Evolutionary conservation across 2,329 filamentous ascomycete species (phyloP).

Genomic region (Pseudogymnoascus sp.): DNA sequence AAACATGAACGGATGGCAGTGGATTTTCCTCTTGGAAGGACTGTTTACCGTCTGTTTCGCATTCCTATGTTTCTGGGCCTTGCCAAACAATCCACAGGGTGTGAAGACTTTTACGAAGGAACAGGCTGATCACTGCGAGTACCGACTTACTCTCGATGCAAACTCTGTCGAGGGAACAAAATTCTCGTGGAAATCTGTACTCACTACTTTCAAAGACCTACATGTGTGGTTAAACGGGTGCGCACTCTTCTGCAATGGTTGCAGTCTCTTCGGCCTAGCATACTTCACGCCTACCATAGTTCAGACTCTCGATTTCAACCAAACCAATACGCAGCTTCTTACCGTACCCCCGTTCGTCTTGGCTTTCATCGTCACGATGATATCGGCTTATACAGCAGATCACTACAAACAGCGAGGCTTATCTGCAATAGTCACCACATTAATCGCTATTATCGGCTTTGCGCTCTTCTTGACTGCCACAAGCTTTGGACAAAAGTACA

Average conservation of each 20-base stretch:
- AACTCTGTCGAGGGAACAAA: background rate
- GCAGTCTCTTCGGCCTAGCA: slow-evolving; percentile 1
- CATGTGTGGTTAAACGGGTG: background rate
- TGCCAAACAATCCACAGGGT: background rate
- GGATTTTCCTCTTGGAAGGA: slow-evolving; percentile 65
- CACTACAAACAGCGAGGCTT: slow-evolving; percentile 24
- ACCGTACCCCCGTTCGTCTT: slow-evolving; percentile 28
- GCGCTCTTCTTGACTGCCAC: slow-evolving; percentile 28
- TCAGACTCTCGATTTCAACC: slow-evolving; percentile 24
- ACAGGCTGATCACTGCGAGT: background rate
- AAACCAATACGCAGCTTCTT: slow-evolving; percentile 26
- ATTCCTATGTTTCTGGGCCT: slow-evolving; percentile 45
- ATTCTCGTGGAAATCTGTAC: background rate
- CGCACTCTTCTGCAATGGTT: slow-evolving; percentile 2
- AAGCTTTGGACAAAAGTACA: slow-evolving; percentile 28
- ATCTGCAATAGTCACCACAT: slow-evolving; percentile 19
- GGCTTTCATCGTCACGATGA: slow-evolving; percentile 22
- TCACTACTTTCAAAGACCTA: background rate
- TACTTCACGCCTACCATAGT: slow-evolving; percentile 20
- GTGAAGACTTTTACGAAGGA: background rate
- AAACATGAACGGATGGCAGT: slow-evolving; percentile 49
- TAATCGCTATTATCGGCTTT: slow-evolving; percentile 32
- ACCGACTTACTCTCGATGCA: slow-evolving; percentile 5
- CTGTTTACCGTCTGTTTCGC: slow-evolving; percentile 62
- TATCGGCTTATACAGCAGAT: slow-evolving; percentile 26